A percentile compares a stretch with the other conserved stretches of the same genome.
Conservation (phyloP, 2,329 filamentous ascomycete genomes). For the Epichloe aotearoae region DNA sequence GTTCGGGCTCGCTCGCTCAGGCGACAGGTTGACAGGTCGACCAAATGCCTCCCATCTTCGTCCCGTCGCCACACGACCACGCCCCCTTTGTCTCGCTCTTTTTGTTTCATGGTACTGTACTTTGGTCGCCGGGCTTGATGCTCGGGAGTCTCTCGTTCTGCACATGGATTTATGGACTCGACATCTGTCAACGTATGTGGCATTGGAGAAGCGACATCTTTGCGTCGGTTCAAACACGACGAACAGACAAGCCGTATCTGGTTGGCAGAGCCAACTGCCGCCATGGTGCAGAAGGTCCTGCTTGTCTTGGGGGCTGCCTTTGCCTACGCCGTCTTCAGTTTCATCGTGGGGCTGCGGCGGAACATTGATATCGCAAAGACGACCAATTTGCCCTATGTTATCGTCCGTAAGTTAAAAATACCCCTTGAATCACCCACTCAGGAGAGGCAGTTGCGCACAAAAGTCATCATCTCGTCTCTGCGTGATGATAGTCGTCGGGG, state of each 20-base stretch:
- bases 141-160: neutral
- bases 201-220: neutral
- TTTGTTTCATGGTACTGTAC: neutral
- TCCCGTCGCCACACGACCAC: too few relatives aligned
- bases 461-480: too few relatives aligned
- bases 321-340: conserved; percentile 20
- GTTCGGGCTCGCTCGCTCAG: neutral
- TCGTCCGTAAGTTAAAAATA: conserved; percentile 35
- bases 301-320: conserved; percentile 20
- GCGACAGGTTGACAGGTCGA: neutral
- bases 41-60: too few relatives aligned
- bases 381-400: conserved; percentile 37
- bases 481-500: too few relatives aligned
- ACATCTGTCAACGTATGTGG: neutral
- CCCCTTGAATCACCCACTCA: neutral
- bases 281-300: conserved; percentile 21
- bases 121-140: neutral
- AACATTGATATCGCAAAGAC: conserved; percentile 38
- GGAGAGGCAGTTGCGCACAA: too few relatives aligned
- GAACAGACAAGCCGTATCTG: neutral
- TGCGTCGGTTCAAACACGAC: too few relatives aligned
- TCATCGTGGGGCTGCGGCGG: conserved; percentile 21
- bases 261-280: neutral
- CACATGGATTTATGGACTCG: neutral
- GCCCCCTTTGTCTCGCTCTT: neutral